Evolutionary conservation across 176 grass and related monocot genomes (phyloP).

Genomic region (Miscanthus lutarioriparius): DNA sequence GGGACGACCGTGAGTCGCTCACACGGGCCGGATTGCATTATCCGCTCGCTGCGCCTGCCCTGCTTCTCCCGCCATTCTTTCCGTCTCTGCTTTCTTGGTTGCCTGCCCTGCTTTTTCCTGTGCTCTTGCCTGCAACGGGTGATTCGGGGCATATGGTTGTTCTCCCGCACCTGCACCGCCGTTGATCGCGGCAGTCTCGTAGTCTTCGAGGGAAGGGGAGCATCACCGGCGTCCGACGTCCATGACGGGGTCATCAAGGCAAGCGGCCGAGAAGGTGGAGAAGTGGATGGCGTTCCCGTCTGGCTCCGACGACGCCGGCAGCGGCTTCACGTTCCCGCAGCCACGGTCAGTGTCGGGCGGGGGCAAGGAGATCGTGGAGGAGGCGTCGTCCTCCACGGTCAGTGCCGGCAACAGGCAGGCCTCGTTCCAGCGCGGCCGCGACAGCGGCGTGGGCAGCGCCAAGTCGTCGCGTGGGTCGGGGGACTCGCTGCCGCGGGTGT

Average conservation of each 20-base stretch:
- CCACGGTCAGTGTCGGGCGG: neutral
- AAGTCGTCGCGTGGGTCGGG: slow-evolving; percentile 35
- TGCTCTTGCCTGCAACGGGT: neutral
- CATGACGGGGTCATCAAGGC: slow-evolving; percentile 38
- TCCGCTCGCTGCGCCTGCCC: slow-evolving; percentile 27
- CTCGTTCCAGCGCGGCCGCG: slow-evolving; percentile 1
- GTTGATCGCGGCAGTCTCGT: neutral
- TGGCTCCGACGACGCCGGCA: neutral
- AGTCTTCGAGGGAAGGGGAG: neutral
- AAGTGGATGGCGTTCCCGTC: slow-evolving; percentile 50
- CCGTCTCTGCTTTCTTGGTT: neutral
- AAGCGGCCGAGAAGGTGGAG: slow-evolving; percentile 14
- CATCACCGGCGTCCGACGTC: neutral
- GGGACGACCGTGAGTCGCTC: slow-evolving; percentile 45
- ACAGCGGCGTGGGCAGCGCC: slow-evolving; percentile 23
- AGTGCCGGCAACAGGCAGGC: neutral
- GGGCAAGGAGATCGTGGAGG: slow-evolving; percentile 47
- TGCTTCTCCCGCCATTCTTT: slow-evolving; percentile 34
- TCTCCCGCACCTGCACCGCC: neutral
- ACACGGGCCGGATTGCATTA: slow-evolving; percentile 46
- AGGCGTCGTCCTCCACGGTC: neutral
- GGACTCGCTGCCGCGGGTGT: slow-evolving; percentile 66
- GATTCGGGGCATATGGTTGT: slow-evolving; percentile 7
- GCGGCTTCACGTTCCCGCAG: slow-evolving; percentile 14
- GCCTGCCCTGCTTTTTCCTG: neutral